Evolutionary conservation across 2,329 filamentous ascomycete species (phyloP), one percentile per base, ranked within the genome.

Genomic region (Neophaeococcomyces aloes): DNA sequence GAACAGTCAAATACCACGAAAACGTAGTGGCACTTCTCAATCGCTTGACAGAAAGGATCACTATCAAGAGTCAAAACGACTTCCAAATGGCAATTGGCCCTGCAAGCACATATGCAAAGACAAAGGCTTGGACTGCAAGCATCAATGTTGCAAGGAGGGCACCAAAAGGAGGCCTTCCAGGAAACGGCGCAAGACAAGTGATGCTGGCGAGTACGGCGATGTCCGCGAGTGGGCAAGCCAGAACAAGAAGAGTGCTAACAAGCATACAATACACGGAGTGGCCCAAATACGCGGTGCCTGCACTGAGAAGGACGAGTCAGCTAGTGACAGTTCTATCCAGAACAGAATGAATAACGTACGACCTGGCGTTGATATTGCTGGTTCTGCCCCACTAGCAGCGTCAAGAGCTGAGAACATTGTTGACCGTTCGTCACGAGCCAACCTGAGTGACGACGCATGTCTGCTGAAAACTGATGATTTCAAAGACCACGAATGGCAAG

Each of bases 81-180:
- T 87, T 48, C 61, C 68, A 0, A 88, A 84, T 55, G 83, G 83
- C 0, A 83, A 73, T 55, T 88, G 80, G 77, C 71, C 72, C 29
- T 89, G 84, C 61, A 81, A 81, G 46, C 84, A 89, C 56, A 61
- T 61, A 14, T 88, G 84, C 64, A 77, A 74, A 53, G 68, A 80
- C 51, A 78, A 75, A 52, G 64, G 59, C 30, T 62, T 57, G 65
- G 68, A 55, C 44, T 88, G 84, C 60, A 83, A 78, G 52, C 84
- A 89, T 54, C 61, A 73, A 29, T 89, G 84, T 55, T 89, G 84
- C 55, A 72, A 72, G 18, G 77, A 84, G 47, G 84, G 84, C 0
- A 57, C 83, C 14, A 76, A 83, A 29, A 84, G 78, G 49, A 79
- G 76, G 46, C 66, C 64, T 44, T 48, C 56, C 7, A 58, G 57